Conservation (phyloP, 208 protist genomes). For the Tritrichomonas musculus region DNA sequence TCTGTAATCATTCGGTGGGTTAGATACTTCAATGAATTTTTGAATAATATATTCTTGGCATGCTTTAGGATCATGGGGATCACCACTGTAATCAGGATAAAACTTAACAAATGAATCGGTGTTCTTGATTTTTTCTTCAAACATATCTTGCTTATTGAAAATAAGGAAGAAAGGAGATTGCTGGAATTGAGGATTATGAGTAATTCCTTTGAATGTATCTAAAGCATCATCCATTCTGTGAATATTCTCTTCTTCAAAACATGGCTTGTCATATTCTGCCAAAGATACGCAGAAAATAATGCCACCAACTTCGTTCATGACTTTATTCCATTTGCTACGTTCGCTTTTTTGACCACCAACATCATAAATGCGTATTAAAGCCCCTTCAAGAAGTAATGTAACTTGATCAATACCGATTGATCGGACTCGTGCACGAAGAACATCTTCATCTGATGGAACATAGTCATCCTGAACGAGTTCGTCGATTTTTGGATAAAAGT, state of each 20-base stretch:
- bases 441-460: slow-evolving; percentile 37
- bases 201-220: not conserved
- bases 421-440: slow-evolving; percentile 29
- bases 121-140: not conserved
- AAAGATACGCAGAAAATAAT: slow-evolving; percentile 27
- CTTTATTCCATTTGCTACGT: slow-evolving; percentile 50
- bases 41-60: not conserved
- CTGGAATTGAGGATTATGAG: not conserved
- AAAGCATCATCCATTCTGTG: not conserved
- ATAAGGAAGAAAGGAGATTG: not conserved
- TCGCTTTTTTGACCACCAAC: slow-evolving; percentile 51
- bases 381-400: not conserved
- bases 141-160: slow-evolving; percentile 18
- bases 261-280: slow-evolving; percentile 23
- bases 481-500: slow-evolving; percentile 42
- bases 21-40: not conserved
- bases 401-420: not conserved
- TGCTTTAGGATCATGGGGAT: not conserved
- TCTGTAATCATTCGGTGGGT: not conserved
- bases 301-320: slow-evolving; percentile 2
- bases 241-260: not conserved
- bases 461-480: slow-evolving; percentile 30
- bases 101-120: not conserved
- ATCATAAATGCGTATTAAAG: slow-evolving; percentile 37
- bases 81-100: not conserved